Evolutionary conservation across 106 monocot genomes (phyloP).

Genomic region (Cymbidium sinense): DNA sequence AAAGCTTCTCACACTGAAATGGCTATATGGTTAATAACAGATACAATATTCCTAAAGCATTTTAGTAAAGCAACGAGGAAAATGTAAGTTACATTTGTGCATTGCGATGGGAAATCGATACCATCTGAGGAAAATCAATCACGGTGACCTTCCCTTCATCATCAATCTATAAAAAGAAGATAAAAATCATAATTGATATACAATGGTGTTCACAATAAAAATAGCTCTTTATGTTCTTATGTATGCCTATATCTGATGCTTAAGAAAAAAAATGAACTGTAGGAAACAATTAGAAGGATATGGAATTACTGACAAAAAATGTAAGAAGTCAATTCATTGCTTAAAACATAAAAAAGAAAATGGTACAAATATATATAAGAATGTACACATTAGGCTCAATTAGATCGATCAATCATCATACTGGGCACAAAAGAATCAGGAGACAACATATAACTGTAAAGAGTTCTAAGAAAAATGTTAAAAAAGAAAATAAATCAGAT

Average conservation of each 20-base stretch:
- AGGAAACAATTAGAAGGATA: no score
- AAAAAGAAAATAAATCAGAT: not conserved
- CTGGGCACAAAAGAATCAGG: no score
- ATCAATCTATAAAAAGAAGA: slow-evolving; percentile 59
- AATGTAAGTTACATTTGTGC: slow-evolving; percentile 71
- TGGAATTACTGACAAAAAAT: not conserved
- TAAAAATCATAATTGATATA: not conserved
- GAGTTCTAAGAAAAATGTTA: not conserved
- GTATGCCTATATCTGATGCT: not conserved
- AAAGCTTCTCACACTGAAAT: not conserved
- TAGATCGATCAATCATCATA: not conserved
- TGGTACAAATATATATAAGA: not conserved
- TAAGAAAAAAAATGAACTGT: no score
- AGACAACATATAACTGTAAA: not conserved
- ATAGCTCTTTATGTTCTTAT: not conserved
- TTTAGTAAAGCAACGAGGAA: not conserved
- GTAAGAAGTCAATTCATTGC: not conserved
- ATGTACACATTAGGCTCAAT: not conserved
- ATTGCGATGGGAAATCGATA: slow-evolving; percentile 94
- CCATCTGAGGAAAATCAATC: slow-evolving; percentile 99
- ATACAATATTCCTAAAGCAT: not conserved
- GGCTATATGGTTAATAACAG: not conserved
- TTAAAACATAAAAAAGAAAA: not conserved
- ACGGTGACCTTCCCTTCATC: slow-evolving; percentile 82
- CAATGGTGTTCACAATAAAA: not conserved